Evolutionary conservation across 768 basidiomycete genomes (phyloP), one percentile per base, ranked within the genome.

Genomic region (Clathrus columnatus): DNA sequence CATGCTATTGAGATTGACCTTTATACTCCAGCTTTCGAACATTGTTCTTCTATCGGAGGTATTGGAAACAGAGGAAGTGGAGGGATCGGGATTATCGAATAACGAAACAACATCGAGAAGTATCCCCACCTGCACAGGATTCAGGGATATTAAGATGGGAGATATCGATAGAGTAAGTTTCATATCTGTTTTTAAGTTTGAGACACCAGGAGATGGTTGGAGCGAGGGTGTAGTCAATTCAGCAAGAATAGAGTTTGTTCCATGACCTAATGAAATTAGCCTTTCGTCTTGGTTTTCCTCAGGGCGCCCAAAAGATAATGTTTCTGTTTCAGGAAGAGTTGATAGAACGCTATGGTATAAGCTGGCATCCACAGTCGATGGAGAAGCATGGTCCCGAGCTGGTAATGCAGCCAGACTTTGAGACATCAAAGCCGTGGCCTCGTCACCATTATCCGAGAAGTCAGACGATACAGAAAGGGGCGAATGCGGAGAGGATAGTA

Each of bases 281-380:
- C 69, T 67, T 48, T 82, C 76, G 28, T 77, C 78, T 45, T 60
- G 48, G n/a, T 51, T 48, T 10, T 48, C 48, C 20, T 29, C 29
- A 36, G 46, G 54, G 5, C 29, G 44, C 0, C 61, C 59, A 51
- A 64, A 60, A 27, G 63, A 57, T 16, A 16, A 5, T 48, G 44
- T 42, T 10, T 17, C 29, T 30, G 51, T 30, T 18, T 49, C 60
- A 1, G 60, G 58, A 4, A 60, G 30, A 17, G 62, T 59, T 8
- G 84, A 84, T 20, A 85, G 60, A 4, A 85, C 85, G 61, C 88
- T 91, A 61, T 85, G 78, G 65, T 91, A 92, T 75, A 91, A 80
- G 68, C 83, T 90, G 61, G 76, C 72, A 43, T 72, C 65, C 11
- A 74, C 77, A 18, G n/a, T 4, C 14, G 51, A 32, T 5, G 66